Conservation (phyloP, 495 filamentous ascomycete species). For the Penicillium subrubescens region DNA sequence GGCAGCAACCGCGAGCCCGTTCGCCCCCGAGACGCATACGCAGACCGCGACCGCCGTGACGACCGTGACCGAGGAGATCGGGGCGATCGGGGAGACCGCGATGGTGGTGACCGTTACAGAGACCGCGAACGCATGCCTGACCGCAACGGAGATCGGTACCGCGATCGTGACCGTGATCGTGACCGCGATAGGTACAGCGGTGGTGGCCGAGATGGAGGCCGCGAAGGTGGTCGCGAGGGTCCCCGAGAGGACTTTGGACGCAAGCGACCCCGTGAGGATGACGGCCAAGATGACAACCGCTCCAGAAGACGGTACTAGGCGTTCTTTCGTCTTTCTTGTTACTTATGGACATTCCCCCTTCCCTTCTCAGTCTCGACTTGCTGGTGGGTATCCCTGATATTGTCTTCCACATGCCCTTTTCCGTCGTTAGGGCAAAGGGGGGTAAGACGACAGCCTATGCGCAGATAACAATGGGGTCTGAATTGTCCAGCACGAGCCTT, state of each 20-base stretch:
- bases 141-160: slow-evolving; percentile 47
- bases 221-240: too few relatives aligned
- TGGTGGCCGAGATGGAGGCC: slow-evolving; percentile 42
- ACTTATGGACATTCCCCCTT: slow-evolving; percentile 20
- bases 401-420: slow-evolving; percentile 49
- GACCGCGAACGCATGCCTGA: slow-evolving; percentile 26
- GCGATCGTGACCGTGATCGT: slow-evolving; percentile 56
- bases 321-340: slow-evolving; percentile 25
- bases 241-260: slow-evolving; percentile 53
- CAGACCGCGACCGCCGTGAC: slow-evolving; percentile 58
- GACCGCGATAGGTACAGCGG: slow-evolving; percentile 47
- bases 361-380: slow-evolving; percentile 38
- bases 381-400: slow-evolving; percentile 53
- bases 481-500: slow-evolving; percentile 11
- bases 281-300: slow-evolving; percentile 75
- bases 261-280: slow-evolving; percentile 59
- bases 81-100: slow-evolving; percentile 44
- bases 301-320: slow-evolving; percentile 75
- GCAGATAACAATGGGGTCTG: slow-evolving; percentile 11
- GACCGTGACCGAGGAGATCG: slow-evolving; percentile 50
- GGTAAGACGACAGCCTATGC: slow-evolving; percentile 15
- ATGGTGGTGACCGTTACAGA: slow-evolving; percentile 17
- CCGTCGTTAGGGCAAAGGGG: slow-evolving; percentile 67
- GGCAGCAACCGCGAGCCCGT: slow-evolving; percentile 60
- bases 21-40: slow-evolving; percentile 48